A percentile compares a stretch with the other conserved stretches of the same genome.
Evolutionary conservation across 2,329 filamentous ascomycete genomes (phyloP).

Genomic region (Rosellinia necatrix): DNA sequence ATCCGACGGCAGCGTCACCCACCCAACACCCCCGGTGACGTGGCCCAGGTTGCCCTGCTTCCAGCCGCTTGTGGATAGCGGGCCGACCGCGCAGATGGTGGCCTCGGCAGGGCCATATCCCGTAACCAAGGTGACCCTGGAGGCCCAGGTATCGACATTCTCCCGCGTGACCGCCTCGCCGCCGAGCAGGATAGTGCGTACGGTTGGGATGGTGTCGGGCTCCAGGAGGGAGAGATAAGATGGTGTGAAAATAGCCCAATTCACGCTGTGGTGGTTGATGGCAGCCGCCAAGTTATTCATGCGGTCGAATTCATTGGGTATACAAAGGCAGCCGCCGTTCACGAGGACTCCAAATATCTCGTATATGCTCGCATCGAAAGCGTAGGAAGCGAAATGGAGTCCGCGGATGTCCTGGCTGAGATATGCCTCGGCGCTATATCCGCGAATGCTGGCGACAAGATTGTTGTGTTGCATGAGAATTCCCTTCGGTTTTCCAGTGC

Average conservation of each 20-base stretch:
- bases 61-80: conserved; percentile 18
- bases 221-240: conserved; percentile 28
- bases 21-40: conserved; percentile 28
- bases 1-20: conserved; percentile 44
- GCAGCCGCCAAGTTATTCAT: conserved; percentile 42
- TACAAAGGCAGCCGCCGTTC: conserved; percentile 45
- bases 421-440: neutral
- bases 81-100: conserved; percentile 3
- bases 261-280: conserved; percentile 25
- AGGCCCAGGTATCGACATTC: conserved; percentile 23
- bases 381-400: conserved; percentile 39
- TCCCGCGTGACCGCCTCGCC: conserved; percentile 41
- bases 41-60: conserved; percentile 27
- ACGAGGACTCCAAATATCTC: conserved; percentile 46
- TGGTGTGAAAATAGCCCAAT: conserved; percentile 33
- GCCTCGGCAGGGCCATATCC: conserved; percentile 25
- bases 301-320: conserved; percentile 44
- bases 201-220: conserved; percentile 29
- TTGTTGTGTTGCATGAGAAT: conserved; percentile 11
- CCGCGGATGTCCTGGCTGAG: conserved; percentile 15
- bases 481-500: conserved; percentile 26
- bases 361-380: conserved; percentile 45
- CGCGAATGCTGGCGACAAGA: conserved; percentile 1
- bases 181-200: conserved; percentile 30
- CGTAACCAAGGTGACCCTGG: conserved; percentile 17